Evolutionary conservation across 352 stramenopile species (phyloP).

Genomic region (Globisporangium cystogenes): DNA sequence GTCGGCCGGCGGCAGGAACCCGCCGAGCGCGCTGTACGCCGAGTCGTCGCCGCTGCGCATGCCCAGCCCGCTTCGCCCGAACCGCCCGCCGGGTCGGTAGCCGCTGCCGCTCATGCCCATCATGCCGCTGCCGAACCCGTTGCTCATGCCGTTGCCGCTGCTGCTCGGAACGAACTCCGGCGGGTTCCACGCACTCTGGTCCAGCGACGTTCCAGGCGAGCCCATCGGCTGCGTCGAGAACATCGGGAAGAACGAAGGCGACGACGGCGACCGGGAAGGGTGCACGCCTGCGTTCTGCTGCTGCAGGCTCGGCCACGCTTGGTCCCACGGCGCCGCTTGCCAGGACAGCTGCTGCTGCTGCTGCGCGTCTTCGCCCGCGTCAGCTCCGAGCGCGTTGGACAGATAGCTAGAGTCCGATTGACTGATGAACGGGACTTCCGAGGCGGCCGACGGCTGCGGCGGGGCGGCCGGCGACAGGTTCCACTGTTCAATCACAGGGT

Average conservation of each 20-base stretch:
- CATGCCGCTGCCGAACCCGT: slow-evolving; percentile 40
- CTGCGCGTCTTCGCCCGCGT: slow-evolving; percentile 18
- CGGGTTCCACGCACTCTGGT: slow-evolving; percentile 18
- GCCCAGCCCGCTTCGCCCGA: slow-evolving; percentile 19
- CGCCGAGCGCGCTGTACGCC: slow-evolving; percentile 49
- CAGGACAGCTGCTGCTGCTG: slow-evolving; percentile 33
- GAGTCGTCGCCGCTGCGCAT: slow-evolving; percentile 19
- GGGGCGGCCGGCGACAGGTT: slow-evolving; percentile 56
- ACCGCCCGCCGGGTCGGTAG: slow-evolving; percentile 10
- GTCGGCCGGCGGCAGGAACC: slow-evolving; percentile 46
- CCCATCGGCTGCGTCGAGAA: slow-evolving; percentile 27
- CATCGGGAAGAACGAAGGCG: slow-evolving; percentile 53
- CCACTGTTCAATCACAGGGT: slow-evolving; percentile 77
- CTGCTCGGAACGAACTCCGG: slow-evolving; percentile 11
- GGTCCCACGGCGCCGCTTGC: slow-evolving; percentile 47
- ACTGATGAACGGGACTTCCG: slow-evolving; percentile 37
- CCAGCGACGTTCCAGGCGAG: slow-evolving; percentile 5
- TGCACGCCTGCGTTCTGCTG: slow-evolving; percentile 22
- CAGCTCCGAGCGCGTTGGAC: slow-evolving; percentile 29
- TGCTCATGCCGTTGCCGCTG: slow-evolving; percentile 16
- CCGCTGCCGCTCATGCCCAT: slow-evolving; percentile 34
- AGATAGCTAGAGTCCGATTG: slow-evolving; percentile 44
- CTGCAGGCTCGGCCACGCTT: slow-evolving; percentile 43
- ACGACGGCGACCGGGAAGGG: slow-evolving; percentile 28
- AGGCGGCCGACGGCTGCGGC: slow-evolving; percentile 23